phyloP scores from a whole-genome alignment of 176 grass and related monocot genomes.

The Juncus inflexus region DNA sequence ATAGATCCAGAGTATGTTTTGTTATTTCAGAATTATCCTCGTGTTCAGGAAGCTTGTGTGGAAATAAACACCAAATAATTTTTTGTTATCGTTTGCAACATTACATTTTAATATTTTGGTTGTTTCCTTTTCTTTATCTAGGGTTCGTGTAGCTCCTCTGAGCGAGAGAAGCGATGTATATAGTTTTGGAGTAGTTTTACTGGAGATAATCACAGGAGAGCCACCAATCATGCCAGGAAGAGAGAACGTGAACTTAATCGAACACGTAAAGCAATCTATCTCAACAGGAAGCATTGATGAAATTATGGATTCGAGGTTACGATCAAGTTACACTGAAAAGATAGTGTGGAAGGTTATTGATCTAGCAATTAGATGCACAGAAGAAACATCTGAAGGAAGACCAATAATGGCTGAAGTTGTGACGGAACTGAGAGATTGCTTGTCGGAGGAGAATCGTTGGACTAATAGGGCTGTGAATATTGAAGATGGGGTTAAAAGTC shows the following conservation, averaged over 20 bases:
- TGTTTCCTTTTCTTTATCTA: background rate
- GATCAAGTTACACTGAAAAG: conserved; percentile 3
- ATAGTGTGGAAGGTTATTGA: conserved; percentile 27
- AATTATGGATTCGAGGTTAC: conserved; percentile 21
- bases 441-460: conserved; percentile 6
- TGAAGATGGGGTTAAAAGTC: conserved; percentile 1
- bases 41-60: too few species aligned
- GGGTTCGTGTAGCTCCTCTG: conserved; percentile 5
- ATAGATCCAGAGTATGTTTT: conserved; percentile 47
- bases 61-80: too few species aligned
- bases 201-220: conserved; percentile 23
- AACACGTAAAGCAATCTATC: conserved; percentile 8
- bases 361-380: conserved; percentile 26
- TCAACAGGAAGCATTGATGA: conserved; percentile 5
- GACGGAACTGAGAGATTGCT: conserved; percentile 11
- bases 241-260: conserved; percentile 19
- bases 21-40: background rate
- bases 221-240: background rate
- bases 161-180: conserved; percentile 29
- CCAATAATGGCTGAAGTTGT: conserved; percentile 25
- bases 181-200: conserved; percentile 13
- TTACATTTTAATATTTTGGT: too few species aligned
- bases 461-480: background rate
- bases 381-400: background rate
- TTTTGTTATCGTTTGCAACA: too few species aligned